Conservation (phyloP, 768 basidiomycete species). For the Infundibulicybe gibba region DNA sequence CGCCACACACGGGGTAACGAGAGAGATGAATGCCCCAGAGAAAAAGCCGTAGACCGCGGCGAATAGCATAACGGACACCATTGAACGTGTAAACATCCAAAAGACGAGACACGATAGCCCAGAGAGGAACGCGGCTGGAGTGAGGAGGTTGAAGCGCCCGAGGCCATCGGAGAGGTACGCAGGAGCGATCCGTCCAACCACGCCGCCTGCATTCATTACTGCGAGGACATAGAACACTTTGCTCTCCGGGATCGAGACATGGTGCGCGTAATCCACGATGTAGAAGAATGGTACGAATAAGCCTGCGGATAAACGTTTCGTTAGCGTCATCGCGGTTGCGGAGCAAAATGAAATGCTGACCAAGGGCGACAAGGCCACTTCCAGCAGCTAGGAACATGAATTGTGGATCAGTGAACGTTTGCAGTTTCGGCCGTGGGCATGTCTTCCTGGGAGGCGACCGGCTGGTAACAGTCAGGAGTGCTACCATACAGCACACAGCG, state of each 20-base stretch:
- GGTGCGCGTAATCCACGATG: slow-evolving; percentile 56
- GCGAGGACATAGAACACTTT: slow-evolving; percentile 56
- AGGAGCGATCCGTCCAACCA: slow-evolving; percentile 62
- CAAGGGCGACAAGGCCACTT: slow-evolving; percentile 57
- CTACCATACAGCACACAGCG: slow-evolving; percentile 40
- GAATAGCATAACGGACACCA: slow-evolving; percentile 44
- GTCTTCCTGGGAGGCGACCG: slow-evolving; percentile 23
- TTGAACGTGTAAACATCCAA: slow-evolving; percentile 47
- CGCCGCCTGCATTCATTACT: slow-evolving; percentile 65
- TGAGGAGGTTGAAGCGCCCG: slow-evolving; percentile 66
- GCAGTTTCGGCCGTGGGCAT: slow-evolving; percentile 22
- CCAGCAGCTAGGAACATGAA: slow-evolving; percentile 53
- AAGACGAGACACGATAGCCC: slow-evolving; percentile 56
- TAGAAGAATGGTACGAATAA: slow-evolving; percentile 73
- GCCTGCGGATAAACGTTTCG: slow-evolving; percentile 30
- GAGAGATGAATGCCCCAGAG: slow-evolving; percentile 65
- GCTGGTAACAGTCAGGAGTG: slow-evolving; percentile 43
- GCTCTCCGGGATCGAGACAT: slow-evolving; percentile 31
- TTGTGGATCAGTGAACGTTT: slow-evolving; percentile 42
- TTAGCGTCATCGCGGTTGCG: slow-evolving; percentile 1
- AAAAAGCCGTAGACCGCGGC: slow-evolving; percentile 59
- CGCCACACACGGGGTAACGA: slow-evolving; percentile 64
- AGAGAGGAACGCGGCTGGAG: slow-evolving; percentile 57
- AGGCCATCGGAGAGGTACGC: slow-evolving; percentile 61
- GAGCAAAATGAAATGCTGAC: slow-evolving; percentile 28